These are phyloP conservation scores for Fusarium longipes DNA, from an alignment of 2,329 filamentous ascomycete genomes.

Conservation along the genomic window DNA sequence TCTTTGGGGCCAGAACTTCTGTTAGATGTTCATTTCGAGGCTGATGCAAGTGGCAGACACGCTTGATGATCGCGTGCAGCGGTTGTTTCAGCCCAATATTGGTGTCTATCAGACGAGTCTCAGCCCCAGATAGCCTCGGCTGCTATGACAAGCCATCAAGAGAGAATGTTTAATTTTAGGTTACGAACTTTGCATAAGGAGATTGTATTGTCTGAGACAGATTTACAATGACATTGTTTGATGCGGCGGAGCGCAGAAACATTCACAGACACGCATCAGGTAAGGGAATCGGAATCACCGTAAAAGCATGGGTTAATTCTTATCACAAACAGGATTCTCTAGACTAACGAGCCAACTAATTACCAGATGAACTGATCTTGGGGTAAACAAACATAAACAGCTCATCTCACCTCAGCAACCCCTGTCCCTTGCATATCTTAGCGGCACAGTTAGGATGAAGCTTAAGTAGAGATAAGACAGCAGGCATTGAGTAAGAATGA, in stretches of 20 bases:
- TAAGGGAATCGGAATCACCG: slow-evolving; percentile 9
- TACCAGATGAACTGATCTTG: slow-evolving; percentile 20
- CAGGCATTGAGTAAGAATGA: neutral
- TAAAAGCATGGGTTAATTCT: slow-evolving; percentile 8
- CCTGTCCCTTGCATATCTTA: slow-evolving; percentile 17
- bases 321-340: neutral
- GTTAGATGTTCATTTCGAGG: neutral
- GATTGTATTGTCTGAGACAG: slow-evolving; percentile 15
- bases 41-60: neutral
- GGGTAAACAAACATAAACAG: neutral
- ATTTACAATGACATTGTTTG: slow-evolving; percentile 13
- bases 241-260: neutral
- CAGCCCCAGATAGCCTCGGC: slow-evolving; percentile 6
- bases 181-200: slow-evolving; percentile 1
- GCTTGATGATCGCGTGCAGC: neutral
- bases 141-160: slow-evolving; percentile 13
- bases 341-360: too few relatives aligned
- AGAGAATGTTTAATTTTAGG: slow-evolving; percentile 7
- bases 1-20: neutral
- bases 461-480: slow-evolving; percentile 12
- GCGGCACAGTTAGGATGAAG: slow-evolving; percentile 14
- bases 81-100: slow-evolving; percentile 16
- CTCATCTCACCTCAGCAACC: neutral
- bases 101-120: slow-evolving; percentile 1
- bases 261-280: slow-evolving; percentile 1